Conservation (phyloP, 257 asterid genomes). For the Haberlea rhodopensis region DNA sequence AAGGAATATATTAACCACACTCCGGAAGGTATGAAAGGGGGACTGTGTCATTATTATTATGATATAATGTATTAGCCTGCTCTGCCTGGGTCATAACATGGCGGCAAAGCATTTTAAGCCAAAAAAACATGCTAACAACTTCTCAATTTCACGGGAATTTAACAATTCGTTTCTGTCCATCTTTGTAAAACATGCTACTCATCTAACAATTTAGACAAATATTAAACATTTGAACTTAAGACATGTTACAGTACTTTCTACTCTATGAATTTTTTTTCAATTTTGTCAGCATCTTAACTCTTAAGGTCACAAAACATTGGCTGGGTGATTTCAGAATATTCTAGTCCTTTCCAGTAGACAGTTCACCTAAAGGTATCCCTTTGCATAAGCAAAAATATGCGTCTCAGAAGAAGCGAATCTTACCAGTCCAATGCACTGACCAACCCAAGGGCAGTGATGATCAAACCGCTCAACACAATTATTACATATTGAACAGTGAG, state of each 20-base stretch:
- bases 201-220: too few species aligned
- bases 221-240: too few species aligned
- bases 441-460: constrained; percentile 23
- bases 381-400: background rate
- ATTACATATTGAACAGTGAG: constrained; percentile 21
- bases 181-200: background rate
- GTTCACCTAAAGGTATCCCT: background rate
- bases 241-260: too few species aligned
- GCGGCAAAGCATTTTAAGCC: background rate
- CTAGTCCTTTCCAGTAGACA: background rate
- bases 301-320: background rate
- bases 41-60: background rate
- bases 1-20: background rate
- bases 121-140: background rate
- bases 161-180: background rate
- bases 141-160: background rate
- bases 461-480: constrained; percentile 20
- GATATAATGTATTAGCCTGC: background rate
- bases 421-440: constrained; percentile 22
- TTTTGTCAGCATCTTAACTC: background rate
- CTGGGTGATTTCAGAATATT: background rate
- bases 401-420: background rate
- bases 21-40: background rate
- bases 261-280: background rate
- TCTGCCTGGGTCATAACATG: background rate